Percentiles rank a stretch among this genome's conserved stretches.
These are phyloP conservation scores for Penicillium sp. DNA, from an alignment of 2,329 filamentous ascomycete species.

Conservation along the genomic window DNA sequence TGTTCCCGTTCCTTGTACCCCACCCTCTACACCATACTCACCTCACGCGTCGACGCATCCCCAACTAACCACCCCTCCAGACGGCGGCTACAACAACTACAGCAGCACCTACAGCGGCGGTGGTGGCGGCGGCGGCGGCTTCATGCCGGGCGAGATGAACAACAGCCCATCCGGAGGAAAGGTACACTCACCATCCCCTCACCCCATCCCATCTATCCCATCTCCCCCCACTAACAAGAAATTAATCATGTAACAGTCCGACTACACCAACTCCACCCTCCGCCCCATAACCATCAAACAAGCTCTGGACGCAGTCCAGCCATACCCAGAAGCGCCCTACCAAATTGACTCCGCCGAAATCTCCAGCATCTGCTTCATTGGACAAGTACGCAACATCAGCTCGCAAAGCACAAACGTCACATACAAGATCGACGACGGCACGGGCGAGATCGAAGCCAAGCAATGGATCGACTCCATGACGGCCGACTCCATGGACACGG, in stretches of 20 bases:
- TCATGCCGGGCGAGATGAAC: conserved; percentile 47
- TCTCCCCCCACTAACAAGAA: no score
- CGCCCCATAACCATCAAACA: conserved; percentile 95
- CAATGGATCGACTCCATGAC: conserved; percentile 40
- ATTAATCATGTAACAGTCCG: no score
- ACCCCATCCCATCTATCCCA: no score
- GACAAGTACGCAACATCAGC: conserved; percentile 78
- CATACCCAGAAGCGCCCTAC: conserved; percentile 67
- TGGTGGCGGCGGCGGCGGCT: conserved; percentile 50
- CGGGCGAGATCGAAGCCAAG: conserved; percentile 72
- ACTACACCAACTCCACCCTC: no score
- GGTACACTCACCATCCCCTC: no score
- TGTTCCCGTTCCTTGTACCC: no score
- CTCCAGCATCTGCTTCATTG: conserved; percentile 73
- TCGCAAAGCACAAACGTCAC: conserved; percentile 81
- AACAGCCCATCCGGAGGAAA: conserved; percentile 40
- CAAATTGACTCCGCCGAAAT: conserved; percentile 69
- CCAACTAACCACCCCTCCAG: no score
- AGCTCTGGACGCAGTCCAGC: conserved; percentile 70
- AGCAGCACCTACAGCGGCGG: conserved; percentile 50
- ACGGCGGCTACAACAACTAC: conserved; percentile 39
- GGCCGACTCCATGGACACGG: conserved; percentile 40
- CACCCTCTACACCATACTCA: no score
- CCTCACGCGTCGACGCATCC: no score
- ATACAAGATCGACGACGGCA: conserved; percentile 91